Conservation (phyloP, 2,329 filamentous ascomycete species). For the Ophiocordyceps camponoti-saundersi region DNA sequence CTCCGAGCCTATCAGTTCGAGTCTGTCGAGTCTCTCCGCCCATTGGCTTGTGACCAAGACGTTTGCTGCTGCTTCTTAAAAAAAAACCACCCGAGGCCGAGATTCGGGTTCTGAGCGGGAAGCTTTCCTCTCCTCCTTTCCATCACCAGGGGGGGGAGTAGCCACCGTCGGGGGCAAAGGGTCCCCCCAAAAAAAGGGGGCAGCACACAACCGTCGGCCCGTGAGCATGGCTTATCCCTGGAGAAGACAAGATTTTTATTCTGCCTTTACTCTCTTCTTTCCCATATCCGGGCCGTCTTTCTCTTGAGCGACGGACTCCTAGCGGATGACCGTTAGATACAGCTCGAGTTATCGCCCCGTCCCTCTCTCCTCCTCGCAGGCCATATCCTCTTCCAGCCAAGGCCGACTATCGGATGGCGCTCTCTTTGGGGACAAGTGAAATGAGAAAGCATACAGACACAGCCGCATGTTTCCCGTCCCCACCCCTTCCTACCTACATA, state of each 20-base stretch:
- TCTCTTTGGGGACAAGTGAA: too few species aligned
- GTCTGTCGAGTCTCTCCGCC: too few species aligned
- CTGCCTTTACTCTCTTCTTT: neutral
- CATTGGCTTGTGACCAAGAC: too few species aligned
- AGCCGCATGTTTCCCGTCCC: neutral
- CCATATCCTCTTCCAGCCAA: neutral
- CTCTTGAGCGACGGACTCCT: neutral
- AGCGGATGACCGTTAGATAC: neutral
- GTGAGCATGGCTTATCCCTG: neutral
- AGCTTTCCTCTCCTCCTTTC: neutral
- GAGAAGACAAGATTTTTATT: neutral
- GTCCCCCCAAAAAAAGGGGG: too few species aligned
- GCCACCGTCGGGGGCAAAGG: too few species aligned
- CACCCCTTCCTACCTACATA: too few species aligned
- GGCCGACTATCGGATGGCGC: neutral
- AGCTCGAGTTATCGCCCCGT: too few species aligned
- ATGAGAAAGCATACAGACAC: neutral
- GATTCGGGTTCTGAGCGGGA: too few species aligned
- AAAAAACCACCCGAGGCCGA: too few species aligned
- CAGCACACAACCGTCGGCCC: neutral
- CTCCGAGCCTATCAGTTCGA: too few species aligned
- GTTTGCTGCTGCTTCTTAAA: too few species aligned
- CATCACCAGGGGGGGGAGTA: neutral
- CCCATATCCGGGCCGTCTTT: neutral
- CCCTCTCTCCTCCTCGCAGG: neutral